Evolutionary conservation across 768 basidiomycete genomes (phyloP).

Genomic region (Mrakia blollopis): DNA sequence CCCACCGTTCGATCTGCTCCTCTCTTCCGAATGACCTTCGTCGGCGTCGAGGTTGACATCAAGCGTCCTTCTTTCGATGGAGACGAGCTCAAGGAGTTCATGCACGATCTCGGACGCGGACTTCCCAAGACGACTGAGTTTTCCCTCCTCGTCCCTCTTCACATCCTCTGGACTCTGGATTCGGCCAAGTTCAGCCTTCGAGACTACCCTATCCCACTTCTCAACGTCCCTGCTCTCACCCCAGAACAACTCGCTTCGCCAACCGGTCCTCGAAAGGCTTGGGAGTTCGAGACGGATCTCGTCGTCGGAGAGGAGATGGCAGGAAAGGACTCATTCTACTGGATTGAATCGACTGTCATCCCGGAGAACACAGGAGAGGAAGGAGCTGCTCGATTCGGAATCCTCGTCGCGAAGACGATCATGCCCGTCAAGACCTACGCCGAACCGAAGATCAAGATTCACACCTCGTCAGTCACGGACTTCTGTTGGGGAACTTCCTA

Average conservation of each 20-base stretch:
- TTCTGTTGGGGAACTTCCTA: conserved; percentile 89
- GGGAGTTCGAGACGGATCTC: conserved; percentile 28
- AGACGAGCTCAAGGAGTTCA: conserved; percentile 53
- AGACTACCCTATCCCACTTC: conserved; percentile 81
- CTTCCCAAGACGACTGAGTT: conserved; percentile 67
- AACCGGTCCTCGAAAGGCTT: not conserved
- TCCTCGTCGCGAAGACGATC: conserved; percentile 78
- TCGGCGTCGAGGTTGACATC: conserved; percentile 57
- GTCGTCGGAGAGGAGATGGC: conserved; percentile 32
- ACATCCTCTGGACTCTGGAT: conserved; percentile 63
- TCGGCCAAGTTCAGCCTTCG: conserved; percentile 63
- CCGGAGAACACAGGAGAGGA: conserved; percentile 54
- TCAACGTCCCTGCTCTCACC: conserved; percentile 58
- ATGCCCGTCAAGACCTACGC: conserved; percentile 95
- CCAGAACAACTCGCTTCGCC: conserved; percentile 16
- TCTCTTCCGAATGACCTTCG: conserved; percentile 62
- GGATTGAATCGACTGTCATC: conserved; percentile 49
- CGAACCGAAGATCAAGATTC: conserved; percentile 62
- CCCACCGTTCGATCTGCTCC: conserved; percentile 52
- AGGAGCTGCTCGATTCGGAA: conserved; percentile 54
- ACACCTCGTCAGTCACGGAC: conserved; percentile 61
- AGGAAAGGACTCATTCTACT: conserved; percentile 27
- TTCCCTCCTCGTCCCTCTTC: conserved; percentile 75
- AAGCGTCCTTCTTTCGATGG: conserved; percentile 56
- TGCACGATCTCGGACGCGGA: conserved; percentile 61